Percentiles rank a stretch among this genome's conserved stretches.
Conservation (phyloP, 2,329 filamentous ascomycete species). For the Mycosphaerella arachidis region DNA sequence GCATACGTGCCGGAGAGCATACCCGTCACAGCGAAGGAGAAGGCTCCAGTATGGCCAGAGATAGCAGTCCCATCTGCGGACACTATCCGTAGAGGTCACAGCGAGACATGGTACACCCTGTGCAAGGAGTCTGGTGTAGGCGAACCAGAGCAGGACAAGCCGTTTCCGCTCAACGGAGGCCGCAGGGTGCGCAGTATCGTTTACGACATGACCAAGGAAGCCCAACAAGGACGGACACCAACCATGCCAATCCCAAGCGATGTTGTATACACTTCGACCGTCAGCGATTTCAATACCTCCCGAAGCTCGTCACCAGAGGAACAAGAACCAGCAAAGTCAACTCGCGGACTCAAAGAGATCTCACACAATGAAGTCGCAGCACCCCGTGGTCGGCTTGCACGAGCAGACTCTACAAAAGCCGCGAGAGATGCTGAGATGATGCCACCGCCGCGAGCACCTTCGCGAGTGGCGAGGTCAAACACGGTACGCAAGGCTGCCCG, state of each 20-base stretch:
- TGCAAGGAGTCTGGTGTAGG: slow-evolving; percentile 50
- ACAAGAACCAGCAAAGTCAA: slow-evolving; percentile 34
- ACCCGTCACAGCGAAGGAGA: slow-evolving; percentile 42
- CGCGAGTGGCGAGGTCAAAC: slow-evolving; percentile 23
- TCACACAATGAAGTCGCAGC: slow-evolving; percentile 41
- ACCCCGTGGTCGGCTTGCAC: slow-evolving; percentile 12
- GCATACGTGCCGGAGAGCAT: slow-evolving; percentile 64
- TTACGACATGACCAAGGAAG: slow-evolving; percentile 47
- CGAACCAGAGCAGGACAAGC: slow-evolving; percentile 43
- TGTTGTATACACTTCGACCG: slow-evolving; percentile 42
- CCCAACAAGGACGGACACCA: slow-evolving; percentile 44
- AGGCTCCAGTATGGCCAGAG: slow-evolving; percentile 46
- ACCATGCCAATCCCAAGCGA: slow-evolving; percentile 47
- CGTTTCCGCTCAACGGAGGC: slow-evolving; percentile 45
- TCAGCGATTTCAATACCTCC: slow-evolving; percentile 31
- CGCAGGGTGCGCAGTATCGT: slow-evolving; percentile 47
- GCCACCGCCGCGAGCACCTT: slow-evolving; percentile 25
- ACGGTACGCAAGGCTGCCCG: slow-evolving; percentile 28
- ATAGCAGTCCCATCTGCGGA: slow-evolving; percentile 41
- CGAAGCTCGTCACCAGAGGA: slow-evolving; percentile 27
- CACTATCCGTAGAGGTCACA: slow-evolving; percentile 44
- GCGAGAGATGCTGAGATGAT: slow-evolving; percentile 32
- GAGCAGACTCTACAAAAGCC: slow-evolving; percentile 15
- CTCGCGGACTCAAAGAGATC: slow-evolving; percentile 42
- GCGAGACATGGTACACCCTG: slow-evolving; percentile 48